These are phyloP conservation scores for Holtermanniella nyarrowii DNA, from an alignment of 768 basidiomycete species.

Conservation along the genomic window DNA sequence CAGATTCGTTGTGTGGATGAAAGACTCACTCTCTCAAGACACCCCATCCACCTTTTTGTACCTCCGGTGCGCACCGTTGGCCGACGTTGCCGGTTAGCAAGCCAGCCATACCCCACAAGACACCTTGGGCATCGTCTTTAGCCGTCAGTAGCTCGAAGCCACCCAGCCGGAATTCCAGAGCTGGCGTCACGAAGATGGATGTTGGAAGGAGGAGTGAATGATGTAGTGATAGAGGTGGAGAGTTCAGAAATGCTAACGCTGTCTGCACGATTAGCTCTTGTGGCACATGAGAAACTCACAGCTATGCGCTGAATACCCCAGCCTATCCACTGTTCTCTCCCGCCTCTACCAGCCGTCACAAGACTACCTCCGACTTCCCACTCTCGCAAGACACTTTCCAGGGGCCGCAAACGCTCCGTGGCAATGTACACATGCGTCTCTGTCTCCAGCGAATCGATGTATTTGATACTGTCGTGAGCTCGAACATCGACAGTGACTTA, in stretches of 20 bases:
- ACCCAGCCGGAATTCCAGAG: constrained; percentile 93
- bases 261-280: constrained; percentile 48
- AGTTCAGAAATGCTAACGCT: constrained; percentile 81
- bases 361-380: constrained; percentile 45
- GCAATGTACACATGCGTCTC: constrained; percentile 81
- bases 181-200: constrained; percentile 79
- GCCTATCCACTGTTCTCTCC: constrained; percentile 76
- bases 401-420: constrained; percentile 81
- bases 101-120: constrained; percentile 48
- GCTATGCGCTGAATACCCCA: constrained; percentile 90
- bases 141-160: constrained; percentile 86
- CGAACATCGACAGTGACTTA: constrained; percentile 7
- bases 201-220: constrained; percentile 47
- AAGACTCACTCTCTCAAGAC: constrained; percentile 62
- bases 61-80: constrained; percentile 62
- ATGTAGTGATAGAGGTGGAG: constrained; percentile 72
- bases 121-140: constrained; percentile 63
- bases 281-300: constrained; percentile 55
- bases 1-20: constrained; percentile 19
- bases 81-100: constrained; percentile 56
- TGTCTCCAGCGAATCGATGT: constrained; percentile 85
- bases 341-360: constrained; percentile 46
- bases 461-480: constrained; percentile 53
- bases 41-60: constrained; percentile 77
- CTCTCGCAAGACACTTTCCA: constrained; percentile 53